Base-by-base conservation (phyloP, 2,329 filamentous ascomycete genomes). In the Trichoderma semiorbis region DNA sequence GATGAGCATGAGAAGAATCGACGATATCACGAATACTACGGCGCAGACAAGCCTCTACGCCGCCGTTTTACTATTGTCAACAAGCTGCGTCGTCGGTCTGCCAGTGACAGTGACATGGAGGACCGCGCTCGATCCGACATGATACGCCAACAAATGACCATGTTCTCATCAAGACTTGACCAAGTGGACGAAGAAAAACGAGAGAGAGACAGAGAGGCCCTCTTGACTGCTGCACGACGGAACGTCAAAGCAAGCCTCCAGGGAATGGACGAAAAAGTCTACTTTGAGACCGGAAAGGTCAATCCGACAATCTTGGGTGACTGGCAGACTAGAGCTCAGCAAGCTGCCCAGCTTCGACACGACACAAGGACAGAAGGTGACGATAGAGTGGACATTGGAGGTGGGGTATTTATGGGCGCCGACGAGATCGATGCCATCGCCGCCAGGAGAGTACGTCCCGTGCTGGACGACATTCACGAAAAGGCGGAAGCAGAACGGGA, bases 221-320 rank as follows among this genome's bases (percentile, higher is more conserved):
- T 98, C 1, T 84, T 97, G 74, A 92, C 92, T 11, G 90, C 90
- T 3, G 95, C 95, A 2, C 92, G 95, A 78, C 90, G 92, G 58
- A 97, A 97, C 75, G 95, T 98, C n/a, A 90, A 91, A 75, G 90
- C 90, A 24, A 89, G 89, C 55, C 87, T 98, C 75, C 89, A 92
- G 73, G 88, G 87, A 53, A 94, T 98, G 85, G 95, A 98, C 73
- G 90, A 95, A 79, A 91, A 90, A 77, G 88, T 97, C 14, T 93
- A 91, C 75, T 86, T 88, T 16, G 88, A 95, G 68, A 95, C 92
- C 1, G 94, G 94, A 71, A 91, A 91, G 78, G 86, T 92, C 32
- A 89, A 90, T 0, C 89, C 91, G 14, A 87, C 89, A 1, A 88
- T 91, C 77, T 84, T 91, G 75, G 90, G 88, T 30, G 90, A 94